Base-by-base conservation (phyloP, 441 rosid species). In the Gossypium gossypioides region DNA sequence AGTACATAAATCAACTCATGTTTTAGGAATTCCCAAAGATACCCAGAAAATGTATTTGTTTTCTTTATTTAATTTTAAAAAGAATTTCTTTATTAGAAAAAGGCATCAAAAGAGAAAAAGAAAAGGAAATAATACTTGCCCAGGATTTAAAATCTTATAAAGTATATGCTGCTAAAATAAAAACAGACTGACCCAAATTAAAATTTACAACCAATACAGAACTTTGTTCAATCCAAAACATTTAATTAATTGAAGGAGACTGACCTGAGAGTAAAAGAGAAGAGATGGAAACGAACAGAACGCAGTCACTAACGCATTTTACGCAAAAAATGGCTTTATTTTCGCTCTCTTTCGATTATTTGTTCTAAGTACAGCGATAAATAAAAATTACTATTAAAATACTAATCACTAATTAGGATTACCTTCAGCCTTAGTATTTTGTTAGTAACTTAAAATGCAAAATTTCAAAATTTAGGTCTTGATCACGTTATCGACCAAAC, bases 141-240 rank as follows among this genome's bases (percentile, higher is more conserved):
- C 80, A 71, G 76, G 71, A 74, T 40, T 71, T 16, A 74, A 78
- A 37, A 63, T 61, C 72, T 44, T 22, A 8, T 48, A n/a, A 73
- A 68, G n/a, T 15, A 48, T 2, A 46, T 15, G 25, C 22, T 15
- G 25, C 22, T 8, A 46, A 72, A 71, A 46, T 22, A 68, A 67
- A 44, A 48, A 7, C 19, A 48, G 25, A 50, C 44, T 4, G 7
- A 25, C 44, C 71, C 25, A 21, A 25, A 25, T 9, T 37, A 25
- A 13, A 48, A 48, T n/a, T 25, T 15, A 25, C 71, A 66, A 25
- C 51, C 2, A 48, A 48, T 0, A 48, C 21, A 48, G 42, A 63
- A 40, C 10, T 66, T 54, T 6, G 15, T 48, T 50, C 8, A 48
- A 50, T 25, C 18, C n/a, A 48, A 48, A 67, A 66, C 22, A 2